Conservation (phyloP, 805 yeast species). For the Wickerhamomyces pijperi region DNA sequence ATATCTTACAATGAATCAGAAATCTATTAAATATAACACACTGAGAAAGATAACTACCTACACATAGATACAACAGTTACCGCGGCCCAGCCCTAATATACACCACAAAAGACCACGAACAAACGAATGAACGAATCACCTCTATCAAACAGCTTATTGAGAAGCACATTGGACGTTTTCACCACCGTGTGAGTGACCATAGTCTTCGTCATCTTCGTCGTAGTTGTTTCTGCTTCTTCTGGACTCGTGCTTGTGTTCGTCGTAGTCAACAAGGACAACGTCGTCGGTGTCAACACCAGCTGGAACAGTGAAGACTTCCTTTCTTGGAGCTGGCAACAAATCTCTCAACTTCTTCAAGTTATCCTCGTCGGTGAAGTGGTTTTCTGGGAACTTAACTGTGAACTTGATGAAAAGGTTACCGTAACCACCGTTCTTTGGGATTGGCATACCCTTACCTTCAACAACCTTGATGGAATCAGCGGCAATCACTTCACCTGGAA, state of each 20-base stretch:
- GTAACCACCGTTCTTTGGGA: conserved; percentile 73
- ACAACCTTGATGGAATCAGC: conserved; percentile 78
- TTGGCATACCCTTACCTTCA: conserved; percentile 96
- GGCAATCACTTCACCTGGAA: conserved; percentile 87
- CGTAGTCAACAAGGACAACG: conserved; percentile 58
- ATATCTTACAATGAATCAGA: no score
- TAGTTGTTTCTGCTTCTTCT: conserved; percentile 24
- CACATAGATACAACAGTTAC: no score
- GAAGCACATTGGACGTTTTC: conserved; percentile 77
- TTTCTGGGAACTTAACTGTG: conserved; percentile 77
- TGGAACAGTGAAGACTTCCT: conserved; percentile 38
- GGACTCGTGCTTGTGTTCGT: conserved; percentile 47
- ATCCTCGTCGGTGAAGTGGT: conserved; percentile 65
- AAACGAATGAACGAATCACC: background rate
- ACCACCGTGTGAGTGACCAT: conserved; percentile 44
- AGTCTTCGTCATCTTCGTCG: conserved; percentile 52
- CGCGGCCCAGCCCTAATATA: no score
- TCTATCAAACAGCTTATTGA: conserved; percentile 37
- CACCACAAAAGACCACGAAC: no score
- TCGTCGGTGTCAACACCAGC: conserved; percentile 72
- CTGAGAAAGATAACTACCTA: background rate
- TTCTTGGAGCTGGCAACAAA: conserved; percentile 66
- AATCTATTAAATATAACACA: no score
- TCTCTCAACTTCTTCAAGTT: conserved; percentile 61
- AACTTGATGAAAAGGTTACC: conserved; percentile 86